These are phyloP conservation scores for Ogataea methanolica DNA, from an alignment of 805 yeast genomes.

Conservation along the genomic window DNA sequence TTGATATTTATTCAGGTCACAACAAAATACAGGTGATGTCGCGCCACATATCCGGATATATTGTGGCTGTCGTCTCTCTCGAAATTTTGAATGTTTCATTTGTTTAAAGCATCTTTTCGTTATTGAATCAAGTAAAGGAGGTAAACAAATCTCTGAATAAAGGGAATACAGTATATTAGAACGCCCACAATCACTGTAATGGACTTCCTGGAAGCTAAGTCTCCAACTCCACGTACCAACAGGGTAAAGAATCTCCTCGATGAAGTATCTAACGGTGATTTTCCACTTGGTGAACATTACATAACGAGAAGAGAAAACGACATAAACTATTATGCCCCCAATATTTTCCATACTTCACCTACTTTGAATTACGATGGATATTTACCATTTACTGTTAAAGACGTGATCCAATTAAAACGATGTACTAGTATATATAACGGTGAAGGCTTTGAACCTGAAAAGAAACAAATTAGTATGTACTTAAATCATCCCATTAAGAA, in stretches of 20 bases:
- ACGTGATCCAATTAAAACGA: slow-evolving; percentile 19
- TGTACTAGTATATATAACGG: slow-evolving; percentile 24
- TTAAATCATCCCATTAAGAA: slow-evolving; percentile 40
- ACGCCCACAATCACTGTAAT: not conserved
- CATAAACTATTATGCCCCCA: slow-evolving; percentile 31
- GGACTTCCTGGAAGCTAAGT: not conserved
- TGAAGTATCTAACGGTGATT: slow-evolving; percentile 7
- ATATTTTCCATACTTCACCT: slow-evolving; percentile 30
- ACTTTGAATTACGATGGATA: slow-evolving; percentile 20
- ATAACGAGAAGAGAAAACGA: slow-evolving; percentile 22
- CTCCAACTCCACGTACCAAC: not conserved
- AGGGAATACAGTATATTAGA: too few relatives aligned
- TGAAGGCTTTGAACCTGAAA: slow-evolving; percentile 16
- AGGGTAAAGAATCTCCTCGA: slow-evolving; percentile 3
- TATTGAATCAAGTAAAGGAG: not conserved
- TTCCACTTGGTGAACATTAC: slow-evolving; percentile 19
- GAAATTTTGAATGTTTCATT: too few relatives aligned
- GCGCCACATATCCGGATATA: not conserved
- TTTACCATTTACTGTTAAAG: slow-evolving; percentile 30
- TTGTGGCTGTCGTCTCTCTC: not conserved
- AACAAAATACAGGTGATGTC: not conserved
- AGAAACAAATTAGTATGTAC: slow-evolving; percentile 26
- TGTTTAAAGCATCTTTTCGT: not conserved
- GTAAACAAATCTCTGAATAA: not conserved
- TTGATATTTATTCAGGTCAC: too few relatives aligned